These are phyloP conservation scores for Pseudogymnoascus sp. DNA, from an alignment of 2,329 filamentous ascomycete genomes.

Conservation along the genomic window DNA sequence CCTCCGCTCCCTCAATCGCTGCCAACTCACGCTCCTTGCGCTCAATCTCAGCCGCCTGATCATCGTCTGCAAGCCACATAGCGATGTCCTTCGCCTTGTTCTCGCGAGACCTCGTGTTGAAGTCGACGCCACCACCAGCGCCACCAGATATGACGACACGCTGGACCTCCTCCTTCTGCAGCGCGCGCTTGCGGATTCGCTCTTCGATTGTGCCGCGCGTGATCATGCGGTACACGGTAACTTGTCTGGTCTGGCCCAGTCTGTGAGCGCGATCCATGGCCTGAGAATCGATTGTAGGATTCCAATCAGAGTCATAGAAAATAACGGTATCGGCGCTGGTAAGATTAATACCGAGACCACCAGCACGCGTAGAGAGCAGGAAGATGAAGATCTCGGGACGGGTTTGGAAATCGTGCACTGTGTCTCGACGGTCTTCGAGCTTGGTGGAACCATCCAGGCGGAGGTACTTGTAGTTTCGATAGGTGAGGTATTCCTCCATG, in stretches of 20 bases:
- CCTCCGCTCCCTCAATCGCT: conserved; percentile 46
- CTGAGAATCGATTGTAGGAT: conserved; percentile 95
- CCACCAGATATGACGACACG: conserved; percentile 93
- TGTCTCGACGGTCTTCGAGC: conserved; percentile 91
- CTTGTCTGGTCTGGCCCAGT: conserved; percentile 89
- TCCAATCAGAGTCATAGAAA: conserved; percentile 99
- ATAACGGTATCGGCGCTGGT: conserved; percentile 97
- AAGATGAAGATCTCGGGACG: conserved; percentile 95
- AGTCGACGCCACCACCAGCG: conserved; percentile 76
- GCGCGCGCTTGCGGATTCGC: conserved; percentile 88
- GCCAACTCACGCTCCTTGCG: conserved; percentile 80
- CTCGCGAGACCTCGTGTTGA: conserved; percentile 83
- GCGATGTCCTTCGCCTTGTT: conserved; percentile 97
- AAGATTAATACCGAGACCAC: conserved; percentile 95
- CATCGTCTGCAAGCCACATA: conserved; percentile 96
- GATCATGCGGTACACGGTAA: conserved; percentile 95
- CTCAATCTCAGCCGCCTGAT: conserved; percentile 90
- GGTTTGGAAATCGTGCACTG: conserved; percentile 92
- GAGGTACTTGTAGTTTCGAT: conserved; percentile 98
- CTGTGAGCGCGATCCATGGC: conserved; percentile 99
- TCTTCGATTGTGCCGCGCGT: conserved; percentile 96
- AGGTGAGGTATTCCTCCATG: conserved; percentile 98
- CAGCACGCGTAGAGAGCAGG: conserved; percentile 87
- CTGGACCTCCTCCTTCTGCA: conserved; percentile 98
- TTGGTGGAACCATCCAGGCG: conserved; percentile 95